Base-by-base conservation (phyloP, 2,329 filamentous ascomycete species). In the Colletotrichum abscissum region DNA sequence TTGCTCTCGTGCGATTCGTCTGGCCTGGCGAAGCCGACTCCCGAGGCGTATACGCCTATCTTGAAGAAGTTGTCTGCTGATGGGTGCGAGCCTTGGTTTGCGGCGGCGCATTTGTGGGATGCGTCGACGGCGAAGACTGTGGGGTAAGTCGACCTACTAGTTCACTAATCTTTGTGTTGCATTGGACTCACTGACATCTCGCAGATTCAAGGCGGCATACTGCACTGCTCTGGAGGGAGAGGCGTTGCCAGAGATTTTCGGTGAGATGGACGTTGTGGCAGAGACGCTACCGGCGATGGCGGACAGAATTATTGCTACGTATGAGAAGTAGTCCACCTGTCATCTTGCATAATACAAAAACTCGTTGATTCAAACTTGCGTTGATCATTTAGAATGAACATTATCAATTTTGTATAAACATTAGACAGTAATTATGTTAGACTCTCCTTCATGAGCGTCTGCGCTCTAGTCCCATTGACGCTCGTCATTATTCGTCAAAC, bases 81-180 rank as follows among this genome's bases (percentile, higher is more conserved):
- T 0, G 66, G 69, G 7, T 28, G 49, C n/a, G 80, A 85, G 71
- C 84, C 83, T 58, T 90, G 88, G 88, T 91, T 90, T 77, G 89
- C 88, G 1, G 89, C 89, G 1, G 89, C 88, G 24, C 89, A 91
- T 80, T 87, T 88, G 82, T 91, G 89, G 89, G 89, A 91, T 81
- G 88, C 88, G 1, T 83, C 84, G 14, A 87, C 88, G 2, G 88
- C 89, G 2, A 83, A 82, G 63, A 83, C 82, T 68, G 83, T 83
- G 16, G 88, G 87, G 75, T 85, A 70, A 62, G 77, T 77, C 19
- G 4, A 55, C 30, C 24, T 22, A 14, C 19, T 5, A 1, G 9
- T 9, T 35, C 33, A 12, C 33, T 11, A 2, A 35, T 35, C 33
- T 7, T 38, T 26, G 73, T 54, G 3, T 11, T 2, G 4, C 35